Evolutionary conservation across 1,284 basidiomycete genomes (phyloP), one percentile per base, ranked within the genome.

Genomic region (Ceratobasidium sp.): DNA sequence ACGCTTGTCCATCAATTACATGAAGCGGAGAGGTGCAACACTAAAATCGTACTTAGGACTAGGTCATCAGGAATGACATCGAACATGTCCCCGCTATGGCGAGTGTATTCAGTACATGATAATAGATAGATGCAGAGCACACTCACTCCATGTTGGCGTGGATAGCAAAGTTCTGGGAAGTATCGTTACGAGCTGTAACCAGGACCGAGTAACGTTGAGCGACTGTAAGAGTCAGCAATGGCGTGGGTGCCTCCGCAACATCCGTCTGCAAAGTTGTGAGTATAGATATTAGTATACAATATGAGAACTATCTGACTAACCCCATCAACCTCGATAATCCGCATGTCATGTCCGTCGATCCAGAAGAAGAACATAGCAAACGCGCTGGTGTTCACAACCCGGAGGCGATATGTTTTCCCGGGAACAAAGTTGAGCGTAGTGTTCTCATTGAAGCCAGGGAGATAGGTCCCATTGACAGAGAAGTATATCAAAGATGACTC

Each of bases 141-240:
- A 78, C 82, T 73, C 76, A 83, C 85, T 95, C 93, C 87, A 98
- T 93, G 83, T 94, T 93, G 28, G 92, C 91, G 78, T 96, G 94
- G 74, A 99, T 88, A 52, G 87, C 88, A 88, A 91, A 98, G 84
- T 98, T 97, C 23, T 86, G 81, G 16, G 83, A 83, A 0, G 92
- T 91, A 77, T 95, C 92, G 80, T 96, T 94, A 71, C 92, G 88
- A 10, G 97, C 95, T 23, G 90, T 91, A 60, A 98, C 93, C 58
- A 98, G 88, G 61, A 98, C 83, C 0, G 94, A 96, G 82, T 96
- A 97, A n/a, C 96, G 89, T 80, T 98, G 96, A 0, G 96, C 96
- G 57, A 92, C 93, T 4, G 92, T 85, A 72, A 97, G 75, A 50
- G 88, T 85, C 64, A 98, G 77, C 39, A 90, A 79, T 77, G 93